Base-by-base conservation (phyloP, 495 filamentous ascomycete genomes). In the Penicillium pancosmium region DNA sequence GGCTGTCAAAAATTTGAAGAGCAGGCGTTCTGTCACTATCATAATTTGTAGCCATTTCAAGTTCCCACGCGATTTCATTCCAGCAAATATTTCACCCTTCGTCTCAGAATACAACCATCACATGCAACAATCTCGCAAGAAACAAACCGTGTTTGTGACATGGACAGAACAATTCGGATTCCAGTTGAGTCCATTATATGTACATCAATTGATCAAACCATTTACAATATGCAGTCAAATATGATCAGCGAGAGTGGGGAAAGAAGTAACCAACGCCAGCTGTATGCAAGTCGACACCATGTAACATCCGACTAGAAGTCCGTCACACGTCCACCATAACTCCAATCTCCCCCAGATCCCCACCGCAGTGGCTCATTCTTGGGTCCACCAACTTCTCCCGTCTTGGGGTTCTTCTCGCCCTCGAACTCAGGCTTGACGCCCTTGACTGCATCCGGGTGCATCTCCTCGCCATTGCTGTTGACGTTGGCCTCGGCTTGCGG, bases 291-390 rank as follows among this genome's bases (percentile, higher is more conserved):
- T 44, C 8, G 10, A 61, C 50, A 53, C 25, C 10, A 46, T 18
- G 35, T 5, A 40, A n/a, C 11, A 16, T 36, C 21, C 18, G 15
- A 38, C 51, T 56, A 98, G 70, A 98, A 98, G 77, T 98, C 94
- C 18, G 94, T 98, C 23, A 94, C 93, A 54, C 94, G 79, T 38
- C 94, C 94, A 76, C 97, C 97, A 73, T 89, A 98, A 66, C 91
- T 97, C 87, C 92, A 98, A 76, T 98, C 94, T 1, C 91, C 89
- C 3, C 64, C 72, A 25, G 77, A 70, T 0, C 92, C 92, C 93
- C 93, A 97, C 54, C 93, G 80, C 64, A 98, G 62, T 44, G 94
- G 94, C 75, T 98, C 94, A 73, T 97, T 98, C 84, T 98, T 98
- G 16, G 94, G 94, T 13, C 94, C 94, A 6, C 93, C 94, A 44